Evolutionary conservation across 1,284 basidiomycete genomes (phyloP).

Genomic region (Cystobasidium sp.): DNA sequence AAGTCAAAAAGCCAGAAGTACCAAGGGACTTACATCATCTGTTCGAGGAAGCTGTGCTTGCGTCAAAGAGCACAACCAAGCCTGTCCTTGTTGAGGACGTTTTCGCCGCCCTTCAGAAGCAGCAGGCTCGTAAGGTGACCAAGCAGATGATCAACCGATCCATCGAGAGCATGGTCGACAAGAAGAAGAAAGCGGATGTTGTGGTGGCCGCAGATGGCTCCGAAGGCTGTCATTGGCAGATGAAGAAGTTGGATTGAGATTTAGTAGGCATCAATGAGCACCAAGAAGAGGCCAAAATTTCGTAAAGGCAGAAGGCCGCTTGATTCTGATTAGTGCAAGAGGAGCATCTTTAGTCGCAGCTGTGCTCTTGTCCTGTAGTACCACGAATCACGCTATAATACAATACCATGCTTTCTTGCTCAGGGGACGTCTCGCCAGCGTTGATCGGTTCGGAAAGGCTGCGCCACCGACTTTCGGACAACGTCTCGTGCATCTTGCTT

Average conservation of each 20-base stretch:
- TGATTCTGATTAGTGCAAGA: too few relatives aligned
- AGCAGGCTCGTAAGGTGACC: neutral
- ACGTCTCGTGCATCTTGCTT: too few relatives aligned
- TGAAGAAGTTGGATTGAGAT: slow-evolving; percentile 1
- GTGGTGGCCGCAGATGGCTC: slow-evolving; percentile 14
- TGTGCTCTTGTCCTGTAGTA: too few relatives aligned
- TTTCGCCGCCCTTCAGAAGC: slow-evolving; percentile 18
- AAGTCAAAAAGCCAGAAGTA: slow-evolving; percentile 25
- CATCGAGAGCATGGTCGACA: slow-evolving; percentile 40
- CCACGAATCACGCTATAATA: too few relatives aligned
- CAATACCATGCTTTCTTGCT: too few relatives aligned
- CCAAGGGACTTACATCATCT: slow-evolving; percentile 23
- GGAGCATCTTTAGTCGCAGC: too few relatives aligned
- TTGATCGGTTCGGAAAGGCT: too few relatives aligned
- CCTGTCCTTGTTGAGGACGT: slow-evolving; percentile 39
- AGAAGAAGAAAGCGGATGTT: slow-evolving; percentile 41
- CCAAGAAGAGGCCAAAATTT: too few relatives aligned
- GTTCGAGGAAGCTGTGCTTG: slow-evolving; percentile 42
- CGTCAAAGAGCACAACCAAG: slow-evolving; percentile 23
- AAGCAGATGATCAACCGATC: slow-evolving; percentile 39
- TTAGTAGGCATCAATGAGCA: neutral
- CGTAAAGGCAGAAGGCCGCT: too few relatives aligned
- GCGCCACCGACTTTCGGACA: too few relatives aligned
- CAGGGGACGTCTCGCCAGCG: too few relatives aligned
- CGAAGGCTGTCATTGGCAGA: slow-evolving; percentile 14